Evolutionary conservation across 2,329 filamentous ascomycete genomes (phyloP), one percentile per base, ranked within the genome.

Genomic region (Cadophora luteo-olivacea): DNA sequence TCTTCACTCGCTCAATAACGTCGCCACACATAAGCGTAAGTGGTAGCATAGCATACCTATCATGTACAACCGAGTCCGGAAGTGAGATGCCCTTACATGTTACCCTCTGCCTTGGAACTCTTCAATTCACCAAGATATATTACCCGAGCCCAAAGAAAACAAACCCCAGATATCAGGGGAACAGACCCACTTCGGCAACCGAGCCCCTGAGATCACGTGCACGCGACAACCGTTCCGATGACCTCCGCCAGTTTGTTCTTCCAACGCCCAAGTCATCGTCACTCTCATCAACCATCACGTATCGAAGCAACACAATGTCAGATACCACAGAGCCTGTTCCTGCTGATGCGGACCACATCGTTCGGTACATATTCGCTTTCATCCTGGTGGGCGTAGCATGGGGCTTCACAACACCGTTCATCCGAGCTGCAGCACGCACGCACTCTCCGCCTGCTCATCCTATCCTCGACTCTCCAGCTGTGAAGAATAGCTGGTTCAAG

Each of bases 331-430:
- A 51, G 11, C 58, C 58, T n/a, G 22, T 60, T 22, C 64, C 67
- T 12, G 36, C 67, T 3, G 61, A 65, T 36, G 51, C 63, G 4
- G 33, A 54, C 41, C 63, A 65, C 24, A 62, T 66, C 24, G 9
- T 97, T 82, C 94, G 94, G 82, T 97, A 96, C 84, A 85, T 96
- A 71, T 84, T 95, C 68, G 93, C 92, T 74, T 97, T 97, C 84
- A 85, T 97, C 65, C 88, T 97, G 69, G 94, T 98, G 73, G 94
- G 94, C 64, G 83, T 96, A 29, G 94, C 93, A 73, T 98, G 95
- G 95, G 95, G 94, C 63, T 89, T 97, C 75, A 97, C 93, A 0
- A 97, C 93, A 24, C 91, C 91, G 66, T 97, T 98, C 83, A 97
- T 98, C 84, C 91, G 94, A 29, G 88, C 88, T 70, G 95, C 95